Evolutionary conservation across 345 rosid species (phyloP).

Genomic region (Rhizophora mangle): DNA sequence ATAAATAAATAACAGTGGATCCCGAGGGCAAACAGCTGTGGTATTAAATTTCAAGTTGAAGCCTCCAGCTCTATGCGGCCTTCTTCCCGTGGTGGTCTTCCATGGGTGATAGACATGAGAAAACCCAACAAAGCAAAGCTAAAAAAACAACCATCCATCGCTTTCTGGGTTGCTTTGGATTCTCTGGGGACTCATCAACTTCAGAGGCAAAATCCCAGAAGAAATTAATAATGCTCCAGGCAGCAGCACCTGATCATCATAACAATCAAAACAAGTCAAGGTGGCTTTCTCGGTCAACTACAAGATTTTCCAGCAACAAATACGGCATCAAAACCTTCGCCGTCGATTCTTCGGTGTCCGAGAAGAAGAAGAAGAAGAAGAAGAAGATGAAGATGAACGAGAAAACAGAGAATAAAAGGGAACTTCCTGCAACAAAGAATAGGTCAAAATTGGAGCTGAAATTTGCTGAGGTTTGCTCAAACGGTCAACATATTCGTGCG

Average conservation of each 20-base stretch:
- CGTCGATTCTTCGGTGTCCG: constrained; percentile 20
- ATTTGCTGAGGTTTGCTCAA: background rate
- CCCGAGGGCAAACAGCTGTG: too few relatives aligned
- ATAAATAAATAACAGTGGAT: too few relatives aligned
- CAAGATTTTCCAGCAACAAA: constrained; percentile 33
- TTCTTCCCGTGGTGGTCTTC: too few relatives aligned
- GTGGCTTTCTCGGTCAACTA: constrained; percentile 20
- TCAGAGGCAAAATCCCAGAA: background rate
- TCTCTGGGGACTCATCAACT: constrained; percentile 16
- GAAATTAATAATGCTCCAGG: background rate
- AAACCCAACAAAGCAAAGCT: constrained; percentile 14
- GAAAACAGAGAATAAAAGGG: background rate
- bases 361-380: constrained; percentile 4
- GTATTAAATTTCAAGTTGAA: too few relatives aligned
- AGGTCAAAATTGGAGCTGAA: background rate
- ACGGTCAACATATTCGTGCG: background rate
- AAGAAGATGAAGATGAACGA: background rate
- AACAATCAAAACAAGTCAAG: background rate
- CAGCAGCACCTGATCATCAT: background rate
- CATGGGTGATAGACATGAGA: constrained; percentile 32
- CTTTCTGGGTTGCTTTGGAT: constrained; percentile 49
- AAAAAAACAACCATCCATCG: constrained; percentile 7
- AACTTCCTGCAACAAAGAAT: background rate
- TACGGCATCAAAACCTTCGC: constrained; percentile 40
- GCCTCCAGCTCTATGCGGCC: constrained; percentile 4